A percentile compares a stretch with the other conserved stretches of the same genome.
Conservation (phyloP, 495 filamentous ascomycete genomes). For the Filosporella fistucella region DNA sequence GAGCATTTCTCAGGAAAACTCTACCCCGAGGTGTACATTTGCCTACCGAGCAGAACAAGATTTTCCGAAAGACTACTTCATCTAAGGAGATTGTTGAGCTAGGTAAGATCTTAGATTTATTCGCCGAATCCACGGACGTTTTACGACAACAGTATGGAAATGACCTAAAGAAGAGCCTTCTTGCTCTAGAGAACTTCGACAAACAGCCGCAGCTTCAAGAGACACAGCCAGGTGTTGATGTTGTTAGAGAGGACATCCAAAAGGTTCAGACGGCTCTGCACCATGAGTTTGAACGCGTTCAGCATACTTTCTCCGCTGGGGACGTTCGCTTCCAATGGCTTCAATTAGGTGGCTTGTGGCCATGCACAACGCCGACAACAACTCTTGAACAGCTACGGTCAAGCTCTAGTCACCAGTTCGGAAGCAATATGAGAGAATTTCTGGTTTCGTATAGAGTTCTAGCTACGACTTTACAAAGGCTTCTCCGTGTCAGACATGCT, state of each 20-base stretch:
- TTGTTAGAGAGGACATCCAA: slow-evolving; percentile 23
- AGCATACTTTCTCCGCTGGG: slow-evolving; percentile 20
- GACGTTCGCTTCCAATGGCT: slow-evolving; percentile 42
- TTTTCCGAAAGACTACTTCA: background rate
- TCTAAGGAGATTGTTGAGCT: slow-evolving; percentile 25
- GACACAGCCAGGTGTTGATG: slow-evolving; percentile 17
- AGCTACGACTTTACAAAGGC: slow-evolving; percentile 40
- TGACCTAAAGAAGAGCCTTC: slow-evolving; percentile 34
- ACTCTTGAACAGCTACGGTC: slow-evolving; percentile 51
- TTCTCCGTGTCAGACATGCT: slow-evolving; percentile 33
- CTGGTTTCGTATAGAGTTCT: slow-evolving; percentile 37
- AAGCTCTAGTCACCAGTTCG: slow-evolving; percentile 34
- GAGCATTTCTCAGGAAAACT: slow-evolving; percentile 5
- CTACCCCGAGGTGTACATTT: background rate
- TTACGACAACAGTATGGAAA: slow-evolving; percentile 33
- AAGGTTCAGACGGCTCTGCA: slow-evolving; percentile 13
- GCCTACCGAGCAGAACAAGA: slow-evolving; percentile 1
- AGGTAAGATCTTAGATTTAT: slow-evolving; percentile 26
- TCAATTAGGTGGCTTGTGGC: slow-evolving; percentile 43
- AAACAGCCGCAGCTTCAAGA: slow-evolving; percentile 4
- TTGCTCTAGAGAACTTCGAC: slow-evolving; percentile 21
- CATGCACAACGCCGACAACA: slow-evolving; percentile 40
- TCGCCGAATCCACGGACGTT: slow-evolving; percentile 25
- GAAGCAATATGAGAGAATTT: slow-evolving; percentile 35
- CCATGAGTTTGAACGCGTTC: slow-evolving; percentile 20